Evolutionary conservation across 1,139 yeast species (phyloP).

Genomic region (Yamadazyma membranifaciens): DNA sequence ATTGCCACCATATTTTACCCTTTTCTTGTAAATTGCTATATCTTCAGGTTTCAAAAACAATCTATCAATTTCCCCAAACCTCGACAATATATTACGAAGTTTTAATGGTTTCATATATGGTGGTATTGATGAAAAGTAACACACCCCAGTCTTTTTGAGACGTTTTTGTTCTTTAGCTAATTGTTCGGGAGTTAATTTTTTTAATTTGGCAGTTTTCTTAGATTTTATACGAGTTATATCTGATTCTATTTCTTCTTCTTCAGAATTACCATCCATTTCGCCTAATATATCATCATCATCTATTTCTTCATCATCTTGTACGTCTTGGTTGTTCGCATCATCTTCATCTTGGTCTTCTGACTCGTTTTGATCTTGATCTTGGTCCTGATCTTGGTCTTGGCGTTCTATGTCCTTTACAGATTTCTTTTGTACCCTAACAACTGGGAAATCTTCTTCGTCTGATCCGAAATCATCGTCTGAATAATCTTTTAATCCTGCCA

Average conservation of each 20-base stretch:
- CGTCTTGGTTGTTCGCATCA: conserved; percentile 11
- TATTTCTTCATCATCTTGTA: conserved; percentile 10
- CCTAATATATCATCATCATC: conserved; percentile 11
- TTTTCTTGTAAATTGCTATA: conserved; percentile 54
- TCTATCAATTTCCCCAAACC: conserved; percentile 86
- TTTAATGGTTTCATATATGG: conserved; percentile 97
- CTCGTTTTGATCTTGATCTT: conserved; percentile 11
- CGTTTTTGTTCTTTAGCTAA: conserved; percentile 57
- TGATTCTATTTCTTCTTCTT: conserved; percentile 15
- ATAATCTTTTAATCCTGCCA: conserved; percentile 5
- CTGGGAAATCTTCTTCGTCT: conserved; percentile 17
- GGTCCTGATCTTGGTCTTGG: conserved; percentile 12
- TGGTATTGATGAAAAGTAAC: conserved; percentile 85
- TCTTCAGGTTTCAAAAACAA: conserved; percentile 88
- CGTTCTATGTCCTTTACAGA: conserved; percentile 6
- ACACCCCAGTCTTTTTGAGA: conserved; percentile 79
- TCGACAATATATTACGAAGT: conserved; percentile 70
- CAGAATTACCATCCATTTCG: conserved; percentile 12
- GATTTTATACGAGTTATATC: conserved; percentile 19
- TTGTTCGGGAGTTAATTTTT: conserved; percentile 52
- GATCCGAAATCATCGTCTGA: conserved; percentile 21
- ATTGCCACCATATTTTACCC: conserved; percentile 92
- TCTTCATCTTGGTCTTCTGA: conserved; percentile 11
- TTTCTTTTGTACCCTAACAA: conserved; percentile 17
- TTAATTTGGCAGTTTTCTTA: conserved; percentile 31